Conservation (phyloP, 202 grass and related monocot species). For the Saccharum hybrid region DNA sequence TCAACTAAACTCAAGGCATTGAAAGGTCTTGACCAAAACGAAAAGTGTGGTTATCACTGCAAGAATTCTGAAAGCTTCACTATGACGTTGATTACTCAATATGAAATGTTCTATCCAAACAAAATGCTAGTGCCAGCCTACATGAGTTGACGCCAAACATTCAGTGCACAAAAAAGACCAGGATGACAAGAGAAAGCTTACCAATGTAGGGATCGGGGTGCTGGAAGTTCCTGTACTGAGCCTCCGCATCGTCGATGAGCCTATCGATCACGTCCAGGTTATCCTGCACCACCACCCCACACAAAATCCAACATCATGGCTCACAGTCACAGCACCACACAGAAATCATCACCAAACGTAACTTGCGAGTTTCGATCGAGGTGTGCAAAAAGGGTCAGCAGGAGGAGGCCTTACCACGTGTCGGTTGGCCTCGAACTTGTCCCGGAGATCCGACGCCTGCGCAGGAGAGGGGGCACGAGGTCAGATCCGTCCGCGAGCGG, state of each 20-base stretch:
- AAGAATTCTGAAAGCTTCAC: background rate
- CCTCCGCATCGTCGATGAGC: slow-evolving; percentile 74
- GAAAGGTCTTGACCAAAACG: background rate
- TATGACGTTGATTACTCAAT: background rate
- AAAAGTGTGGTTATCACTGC: background rate
- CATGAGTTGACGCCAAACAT: background rate
- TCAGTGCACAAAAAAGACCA: background rate
- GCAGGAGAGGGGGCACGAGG: slow-evolving; percentile 13
- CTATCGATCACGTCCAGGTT: slow-evolving; percentile 80
- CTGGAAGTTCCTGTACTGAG: slow-evolving; percentile 68
- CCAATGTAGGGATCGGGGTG: slow-evolving; percentile 98
- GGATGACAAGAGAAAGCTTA: slow-evolving; percentile 47
- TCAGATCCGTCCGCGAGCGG: slow-evolving; percentile 37
- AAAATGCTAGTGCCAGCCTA: background rate
- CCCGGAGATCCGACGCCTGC: slow-evolving; percentile 93
- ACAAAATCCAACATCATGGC: background rate
- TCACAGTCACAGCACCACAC: background rate
- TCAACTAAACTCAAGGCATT: background rate
- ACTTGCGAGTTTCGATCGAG: background rate
- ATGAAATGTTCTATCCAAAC: background rate
- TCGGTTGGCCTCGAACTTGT: slow-evolving; percentile 88
- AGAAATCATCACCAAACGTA: background rate
- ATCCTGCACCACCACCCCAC: slow-evolving; percentile 50
- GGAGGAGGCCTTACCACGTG: slow-evolving; percentile 65
- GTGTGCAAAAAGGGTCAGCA: background rate